A percentile compares a stretch with the other conserved stretches of the same genome.
Evolutionary conservation across 169 alveolate species (phyloP).

Genomic region (Eimeria zaria): DNA sequence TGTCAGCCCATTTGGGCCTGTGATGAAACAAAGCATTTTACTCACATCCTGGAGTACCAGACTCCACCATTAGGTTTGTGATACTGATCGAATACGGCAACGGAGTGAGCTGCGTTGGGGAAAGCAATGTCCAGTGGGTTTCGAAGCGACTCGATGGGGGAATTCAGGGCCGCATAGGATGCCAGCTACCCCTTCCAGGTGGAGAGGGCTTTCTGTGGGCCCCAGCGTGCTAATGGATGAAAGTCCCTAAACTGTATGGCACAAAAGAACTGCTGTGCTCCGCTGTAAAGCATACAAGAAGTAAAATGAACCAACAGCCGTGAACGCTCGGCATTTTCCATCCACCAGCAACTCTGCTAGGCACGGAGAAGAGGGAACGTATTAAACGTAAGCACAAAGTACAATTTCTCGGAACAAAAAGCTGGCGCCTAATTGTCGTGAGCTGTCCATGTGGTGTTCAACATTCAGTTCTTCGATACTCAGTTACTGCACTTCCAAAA

Average conservation of each 20-base stretch:
- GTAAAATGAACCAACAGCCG: neutral
- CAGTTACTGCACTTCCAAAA: no score
- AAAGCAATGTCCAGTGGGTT: neutral
- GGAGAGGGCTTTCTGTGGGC: no score
- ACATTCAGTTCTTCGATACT: neutral
- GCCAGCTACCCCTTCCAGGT: neutral
- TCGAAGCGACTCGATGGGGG: neutral
- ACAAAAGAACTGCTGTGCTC: neutral
- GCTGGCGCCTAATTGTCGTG: no score
- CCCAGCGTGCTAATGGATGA: no score
- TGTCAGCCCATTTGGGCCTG: neutral
- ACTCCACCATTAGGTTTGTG: no score
- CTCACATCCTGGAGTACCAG: neutral
- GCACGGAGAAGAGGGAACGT: no score
- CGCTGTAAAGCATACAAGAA: neutral
- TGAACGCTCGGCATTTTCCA: neutral
- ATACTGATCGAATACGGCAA: neutral
- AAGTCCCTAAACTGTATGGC: neutral
- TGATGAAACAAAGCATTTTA: neutral
- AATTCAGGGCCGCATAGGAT: neutral
- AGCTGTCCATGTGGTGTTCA: neutral
- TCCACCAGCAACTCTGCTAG: neutral
- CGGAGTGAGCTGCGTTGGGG: neutral
- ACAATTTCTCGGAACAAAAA: neutral
- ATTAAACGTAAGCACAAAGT: neutral